A percentile compares a stretch with the other conserved stretches of the same genome.
Conservation (phyloP, 257 asterid species). For the Solanum raphanifolium region DNA sequence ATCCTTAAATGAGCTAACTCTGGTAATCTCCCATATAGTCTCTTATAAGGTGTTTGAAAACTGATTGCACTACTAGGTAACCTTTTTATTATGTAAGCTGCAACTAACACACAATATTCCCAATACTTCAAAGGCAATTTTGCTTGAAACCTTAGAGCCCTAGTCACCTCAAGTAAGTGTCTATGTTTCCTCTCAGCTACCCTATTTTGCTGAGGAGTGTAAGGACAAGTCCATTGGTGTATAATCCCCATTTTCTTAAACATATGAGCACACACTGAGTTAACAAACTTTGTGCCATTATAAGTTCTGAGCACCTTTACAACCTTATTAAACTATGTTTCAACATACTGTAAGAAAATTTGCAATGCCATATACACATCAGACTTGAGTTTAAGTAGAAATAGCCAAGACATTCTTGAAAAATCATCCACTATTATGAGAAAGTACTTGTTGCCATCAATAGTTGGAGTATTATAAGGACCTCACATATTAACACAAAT, state of each 20-base stretch:
- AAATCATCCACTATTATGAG: not conserved
- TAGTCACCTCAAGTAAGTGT: not conserved
- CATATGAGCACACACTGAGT: not conserved
- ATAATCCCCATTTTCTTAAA: not conserved
- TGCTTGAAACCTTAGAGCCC: not conserved
- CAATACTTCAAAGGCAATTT: not conserved
- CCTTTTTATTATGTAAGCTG: not conserved
- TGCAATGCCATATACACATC: not conserved
- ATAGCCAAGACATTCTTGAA: not conserved
- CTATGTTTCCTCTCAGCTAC: not conserved
- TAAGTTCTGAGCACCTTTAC: not conserved
- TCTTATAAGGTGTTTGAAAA: not conserved
- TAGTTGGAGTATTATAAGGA: not conserved
- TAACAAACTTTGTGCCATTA: not conserved
- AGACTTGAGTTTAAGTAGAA: not conserved
- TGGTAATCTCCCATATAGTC: not conserved
- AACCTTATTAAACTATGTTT: not conserved
- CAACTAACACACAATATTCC: not conserved
- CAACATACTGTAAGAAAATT: not conserved
- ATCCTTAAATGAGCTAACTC: not conserved
- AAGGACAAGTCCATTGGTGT: not conserved
- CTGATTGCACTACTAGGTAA: not conserved
- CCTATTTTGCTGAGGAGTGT: not conserved
- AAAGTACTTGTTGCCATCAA: not conserved
- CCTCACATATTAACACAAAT: not conserved